Conservation (phyloP, 495 filamentous ascomycete species). For the Penicillium coprophilum region DNA sequence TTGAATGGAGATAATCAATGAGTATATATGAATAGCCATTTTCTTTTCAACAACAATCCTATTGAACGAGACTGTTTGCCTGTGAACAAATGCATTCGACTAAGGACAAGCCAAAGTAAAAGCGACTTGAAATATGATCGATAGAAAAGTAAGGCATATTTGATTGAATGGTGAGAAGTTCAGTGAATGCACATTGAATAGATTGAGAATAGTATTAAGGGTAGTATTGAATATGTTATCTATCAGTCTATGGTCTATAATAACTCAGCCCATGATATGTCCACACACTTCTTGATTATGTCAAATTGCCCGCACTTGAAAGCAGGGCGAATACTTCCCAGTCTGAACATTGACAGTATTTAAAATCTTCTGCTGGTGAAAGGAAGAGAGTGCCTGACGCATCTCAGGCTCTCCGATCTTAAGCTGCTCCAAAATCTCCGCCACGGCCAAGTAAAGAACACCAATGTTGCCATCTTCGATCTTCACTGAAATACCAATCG, state of each 20-base stretch:
- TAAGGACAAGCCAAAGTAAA: background rate
- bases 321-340: background rate
- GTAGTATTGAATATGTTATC: background rate
- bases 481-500: slow-evolving; percentile 41
- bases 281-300: background rate
- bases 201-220: background rate
- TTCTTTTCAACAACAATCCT: background rate
- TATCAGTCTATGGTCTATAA: background rate
- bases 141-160: background rate
- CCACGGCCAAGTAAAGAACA: slow-evolving; percentile 35
- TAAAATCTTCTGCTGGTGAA: slow-evolving; percentile 29
- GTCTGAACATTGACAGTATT: slow-evolving; percentile 34
- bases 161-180: background rate
- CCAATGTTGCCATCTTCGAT: slow-evolving; percentile 42
- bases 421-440: slow-evolving; percentile 40
- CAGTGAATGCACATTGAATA: background rate
- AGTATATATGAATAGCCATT: background rate
- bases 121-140: background rate
- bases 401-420: slow-evolving; percentile 27
- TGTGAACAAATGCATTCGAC: background rate
- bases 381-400: slow-evolving; percentile 20
- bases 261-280: too few relatives aligned
- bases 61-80: background rate
- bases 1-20: background rate
- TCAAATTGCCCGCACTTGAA: background rate